These are phyloP conservation scores for Cyberlindnera mycetangii DNA, from an alignment of 805 yeast genomes.

Conservation along the genomic window DNA sequence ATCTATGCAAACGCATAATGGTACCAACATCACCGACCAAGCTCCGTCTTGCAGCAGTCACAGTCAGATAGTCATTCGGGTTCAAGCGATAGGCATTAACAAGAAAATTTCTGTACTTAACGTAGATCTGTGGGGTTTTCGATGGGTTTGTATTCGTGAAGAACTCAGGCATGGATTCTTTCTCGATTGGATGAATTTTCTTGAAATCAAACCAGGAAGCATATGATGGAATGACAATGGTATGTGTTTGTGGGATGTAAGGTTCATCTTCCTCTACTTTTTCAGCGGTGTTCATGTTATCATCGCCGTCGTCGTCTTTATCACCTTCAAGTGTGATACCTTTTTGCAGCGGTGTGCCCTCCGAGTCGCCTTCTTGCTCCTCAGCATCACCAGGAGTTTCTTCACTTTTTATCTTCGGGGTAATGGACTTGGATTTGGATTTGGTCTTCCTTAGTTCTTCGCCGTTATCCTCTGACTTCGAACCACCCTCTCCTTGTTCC, in stretches of 20 bases:
- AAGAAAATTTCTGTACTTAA: constrained; percentile 84
- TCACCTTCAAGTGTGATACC: neutral
- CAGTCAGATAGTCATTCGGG: constrained; percentile 85
- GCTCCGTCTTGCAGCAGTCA: constrained; percentile 88
- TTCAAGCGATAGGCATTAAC: constrained; percentile 82
- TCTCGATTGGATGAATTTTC: constrained; percentile 73
- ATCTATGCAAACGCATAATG: constrained; percentile 77
- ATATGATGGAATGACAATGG: constrained; percentile 83
- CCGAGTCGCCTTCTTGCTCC: constrained; percentile 8
- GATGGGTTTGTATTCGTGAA: constrained; percentile 69
- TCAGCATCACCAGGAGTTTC: neutral
- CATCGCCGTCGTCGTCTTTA: constrained; percentile 12
- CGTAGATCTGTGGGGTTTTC: constrained; percentile 79
- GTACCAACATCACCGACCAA: constrained; percentile 91
- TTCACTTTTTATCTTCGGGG: constrained; percentile 20
- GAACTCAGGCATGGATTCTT: constrained; percentile 83
- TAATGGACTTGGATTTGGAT: constrained; percentile 7
- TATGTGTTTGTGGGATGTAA: constrained; percentile 63
- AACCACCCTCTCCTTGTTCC: constrained; percentile 10
- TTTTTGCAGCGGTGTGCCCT: neutral
- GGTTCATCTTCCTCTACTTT: constrained; percentile 21
- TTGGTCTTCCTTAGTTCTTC: constrained; percentile 9
- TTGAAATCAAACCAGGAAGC: constrained; percentile 81
- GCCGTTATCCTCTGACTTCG: constrained; percentile 8
- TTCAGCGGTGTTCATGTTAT: constrained; percentile 6